Percentiles rank a stretch among this genome's conserved stretches.
These are phyloP conservation scores for Trifolium fragiferum DNA, from an alignment of 306 rosid species.

Conservation along the genomic window DNA sequence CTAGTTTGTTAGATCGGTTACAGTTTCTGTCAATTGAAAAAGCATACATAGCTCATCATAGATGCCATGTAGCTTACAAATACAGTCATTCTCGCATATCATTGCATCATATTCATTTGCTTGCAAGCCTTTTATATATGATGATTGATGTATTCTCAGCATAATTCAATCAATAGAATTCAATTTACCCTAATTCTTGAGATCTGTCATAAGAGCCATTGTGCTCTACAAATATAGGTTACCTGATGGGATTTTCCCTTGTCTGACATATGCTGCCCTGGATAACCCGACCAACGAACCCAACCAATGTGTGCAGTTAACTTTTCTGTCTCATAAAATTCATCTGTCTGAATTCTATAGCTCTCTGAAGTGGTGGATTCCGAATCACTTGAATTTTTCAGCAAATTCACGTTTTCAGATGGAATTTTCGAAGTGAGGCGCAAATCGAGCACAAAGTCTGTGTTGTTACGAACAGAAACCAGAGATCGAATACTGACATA, in stretches of 20 bases:
- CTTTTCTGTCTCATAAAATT: slow-evolving; percentile 76
- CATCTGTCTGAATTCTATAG: slow-evolving; percentile 56
- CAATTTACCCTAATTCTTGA: not conserved
- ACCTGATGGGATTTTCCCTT: slow-evolving; percentile 64
- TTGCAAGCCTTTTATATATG: not conserved
- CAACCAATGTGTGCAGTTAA: slow-evolving; percentile 69
- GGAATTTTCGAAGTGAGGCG: slow-evolving; percentile 63
- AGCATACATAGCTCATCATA: not conserved
- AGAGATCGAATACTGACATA: slow-evolving; percentile 86
- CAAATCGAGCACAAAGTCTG: slow-evolving; percentile 72
- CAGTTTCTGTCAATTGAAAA: not conserved
- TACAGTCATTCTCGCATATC: not conserved
- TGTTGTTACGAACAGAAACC: slow-evolving; percentile 80
- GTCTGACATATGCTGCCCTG: slow-evolving; percentile 54
- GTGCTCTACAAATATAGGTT: not conserved
- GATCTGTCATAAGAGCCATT: too few species aligned
- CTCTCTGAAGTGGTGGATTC: slow-evolving; percentile 50
- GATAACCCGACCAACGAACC: slow-evolving; percentile 54
- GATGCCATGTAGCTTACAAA: slow-evolving; percentile 1
- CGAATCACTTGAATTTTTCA: slow-evolving; percentile 46
- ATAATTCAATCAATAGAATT: not conserved
- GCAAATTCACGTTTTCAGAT: slow-evolving; percentile 38
- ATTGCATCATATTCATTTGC: too few species aligned
- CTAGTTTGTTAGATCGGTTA: slow-evolving; percentile 1
- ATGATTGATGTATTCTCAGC: not conserved